Conservation (phyloP, 2,329 filamentous ascomycete genomes). For the Epicoccum sorghinum region DNA sequence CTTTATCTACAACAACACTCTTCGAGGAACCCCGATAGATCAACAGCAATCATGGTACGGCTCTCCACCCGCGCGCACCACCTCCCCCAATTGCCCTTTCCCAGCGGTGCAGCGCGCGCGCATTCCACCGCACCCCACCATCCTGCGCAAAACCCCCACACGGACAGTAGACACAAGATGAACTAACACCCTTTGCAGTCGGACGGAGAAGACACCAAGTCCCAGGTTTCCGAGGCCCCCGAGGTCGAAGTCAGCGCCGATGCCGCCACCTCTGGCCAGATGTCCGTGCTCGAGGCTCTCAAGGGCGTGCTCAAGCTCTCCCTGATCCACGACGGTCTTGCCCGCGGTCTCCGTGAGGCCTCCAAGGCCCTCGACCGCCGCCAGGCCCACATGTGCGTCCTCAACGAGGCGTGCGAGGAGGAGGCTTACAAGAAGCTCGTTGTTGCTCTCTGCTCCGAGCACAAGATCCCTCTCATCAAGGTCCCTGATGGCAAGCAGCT, state of each 20-base stretch:
- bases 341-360: constrained; percentile 96
- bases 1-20: constrained; percentile 39
- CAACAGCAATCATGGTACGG: constrained; percentile 50
- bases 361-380: constrained; percentile 98
- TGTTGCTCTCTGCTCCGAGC: constrained; percentile 97
- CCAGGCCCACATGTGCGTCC: constrained; percentile 99
- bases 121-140: constrained; percentile 11
- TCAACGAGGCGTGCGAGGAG: constrained; percentile 99
- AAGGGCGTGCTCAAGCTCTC: constrained; percentile 99
- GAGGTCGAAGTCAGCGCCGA: constrained; percentile 98
- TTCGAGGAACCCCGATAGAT: constrained; percentile 55
- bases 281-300: constrained; percentile 97
- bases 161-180: no score
- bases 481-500: constrained; percentile 99
- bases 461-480: constrained; percentile 99
- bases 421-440: constrained; percentile 99
- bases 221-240: constrained; percentile 75
- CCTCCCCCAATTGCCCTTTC: not conserved
- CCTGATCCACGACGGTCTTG: constrained; percentile 99
- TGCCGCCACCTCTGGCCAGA: constrained; percentile 83
- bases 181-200: constrained; percentile 58
- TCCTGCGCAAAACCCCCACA: not conserved
- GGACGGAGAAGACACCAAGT: constrained; percentile 99
- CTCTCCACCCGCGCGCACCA: constrained; percentile 9
- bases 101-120: not conserved